A percentile compares a stretch with the other conserved stretches of the same genome.
Evolutionary conservation across 306 rosid genomes (phyloP).

Genomic region (Spatholobus suberectus): DNA sequence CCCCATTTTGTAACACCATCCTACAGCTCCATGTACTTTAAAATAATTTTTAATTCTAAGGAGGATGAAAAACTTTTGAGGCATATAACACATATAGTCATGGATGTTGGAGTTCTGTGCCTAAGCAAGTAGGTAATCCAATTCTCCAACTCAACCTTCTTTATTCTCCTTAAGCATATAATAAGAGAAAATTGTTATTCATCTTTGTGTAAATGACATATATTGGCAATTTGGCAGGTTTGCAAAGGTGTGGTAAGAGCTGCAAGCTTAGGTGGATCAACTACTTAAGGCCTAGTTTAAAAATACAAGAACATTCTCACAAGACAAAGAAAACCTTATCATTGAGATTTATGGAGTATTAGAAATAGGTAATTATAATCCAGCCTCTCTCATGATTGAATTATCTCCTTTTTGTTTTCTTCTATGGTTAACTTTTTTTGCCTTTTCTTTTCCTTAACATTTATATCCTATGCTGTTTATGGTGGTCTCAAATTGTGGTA

Average conservation of each 20-base stretch:
- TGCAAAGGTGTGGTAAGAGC: slow-evolving; percentile 71
- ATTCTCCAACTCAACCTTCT: neutral
- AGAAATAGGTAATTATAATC: slow-evolving; percentile 56
- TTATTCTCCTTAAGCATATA: too few relatives aligned
- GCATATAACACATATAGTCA: slow-evolving; percentile 61
- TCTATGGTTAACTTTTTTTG: neutral
- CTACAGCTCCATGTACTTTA: too few relatives aligned
- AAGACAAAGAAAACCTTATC: slow-evolving; percentile 57
- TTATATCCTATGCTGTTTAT: slow-evolving; percentile 35
- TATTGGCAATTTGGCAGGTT: slow-evolving; percentile 52
- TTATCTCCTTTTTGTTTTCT: neutral
- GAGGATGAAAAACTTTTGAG: slow-evolving; percentile 51
- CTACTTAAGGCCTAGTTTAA: slow-evolving; percentile 66
- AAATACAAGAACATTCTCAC: slow-evolving; percentile 65
- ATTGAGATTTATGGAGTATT: slow-evolving; percentile 58
- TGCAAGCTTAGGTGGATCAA: slow-evolving; percentile 70
- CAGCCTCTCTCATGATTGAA: neutral
- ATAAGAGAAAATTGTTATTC: neutral
- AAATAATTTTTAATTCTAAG: too few relatives aligned
- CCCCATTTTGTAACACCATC: too few relatives aligned
- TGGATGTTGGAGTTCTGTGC: slow-evolving; percentile 69
- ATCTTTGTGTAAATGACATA: neutral
- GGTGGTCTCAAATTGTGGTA: too few relatives aligned
- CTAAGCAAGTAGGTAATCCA: slow-evolving; percentile 60
- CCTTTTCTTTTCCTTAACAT: neutral